These are phyloP conservation scores for Psilocybe azurescens DNA, from an alignment of 768 basidiomycete species.

Conservation along the genomic window DNA sequence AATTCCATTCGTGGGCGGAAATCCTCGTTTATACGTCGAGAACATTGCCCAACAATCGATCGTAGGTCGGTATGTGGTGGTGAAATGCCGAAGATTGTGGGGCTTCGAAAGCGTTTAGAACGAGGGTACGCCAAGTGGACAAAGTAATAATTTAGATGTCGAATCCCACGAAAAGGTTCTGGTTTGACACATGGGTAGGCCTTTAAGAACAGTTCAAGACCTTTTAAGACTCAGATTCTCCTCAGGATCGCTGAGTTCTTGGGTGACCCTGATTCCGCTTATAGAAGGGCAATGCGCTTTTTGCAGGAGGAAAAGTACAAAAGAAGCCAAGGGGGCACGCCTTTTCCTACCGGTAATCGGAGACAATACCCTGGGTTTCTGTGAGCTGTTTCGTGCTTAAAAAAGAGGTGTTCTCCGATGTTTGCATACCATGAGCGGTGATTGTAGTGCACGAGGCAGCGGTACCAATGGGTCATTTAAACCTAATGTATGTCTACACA, in stretches of 20 bases:
- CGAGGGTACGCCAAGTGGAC: slow-evolving; percentile 7
- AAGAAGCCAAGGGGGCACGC: slow-evolving; percentile 20
- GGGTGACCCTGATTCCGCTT: slow-evolving; percentile 23
- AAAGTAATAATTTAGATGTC: slow-evolving; percentile 15
- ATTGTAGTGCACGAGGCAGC: slow-evolving; percentile 19
- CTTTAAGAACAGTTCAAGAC: slow-evolving; percentile 19
- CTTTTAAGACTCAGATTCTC: slow-evolving; percentile 23
- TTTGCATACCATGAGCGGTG: slow-evolving; percentile 14
- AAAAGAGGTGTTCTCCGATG: slow-evolving; percentile 15
- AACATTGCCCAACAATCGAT: slow-evolving; percentile 11
- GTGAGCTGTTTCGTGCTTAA: slow-evolving; percentile 10
- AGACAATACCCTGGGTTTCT: slow-evolving; percentile 15
- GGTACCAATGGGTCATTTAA: slow-evolving; percentile 17
- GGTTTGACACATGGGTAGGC: slow-evolving; percentile 20
- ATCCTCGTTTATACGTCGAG: slow-evolving; percentile 27
- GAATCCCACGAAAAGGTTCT: slow-evolving; percentile 24
- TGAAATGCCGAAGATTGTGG: slow-evolving; percentile 7
- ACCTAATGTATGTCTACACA: slow-evolving; percentile 8
- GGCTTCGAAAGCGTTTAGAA: slow-evolving; percentile 2
- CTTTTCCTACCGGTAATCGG: slow-evolving; percentile 17
- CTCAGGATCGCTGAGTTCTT: slow-evolving; percentile 27
- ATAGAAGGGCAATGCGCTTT: slow-evolving; percentile 22
- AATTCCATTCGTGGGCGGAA: slow-evolving; percentile 59
- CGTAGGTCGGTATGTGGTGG: slow-evolving; percentile 1
- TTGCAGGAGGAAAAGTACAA: slow-evolving; percentile 20